Conservation (phyloP, 2,329 filamentous ascomycete genomes). For the Epichloe hybrida region DNA sequence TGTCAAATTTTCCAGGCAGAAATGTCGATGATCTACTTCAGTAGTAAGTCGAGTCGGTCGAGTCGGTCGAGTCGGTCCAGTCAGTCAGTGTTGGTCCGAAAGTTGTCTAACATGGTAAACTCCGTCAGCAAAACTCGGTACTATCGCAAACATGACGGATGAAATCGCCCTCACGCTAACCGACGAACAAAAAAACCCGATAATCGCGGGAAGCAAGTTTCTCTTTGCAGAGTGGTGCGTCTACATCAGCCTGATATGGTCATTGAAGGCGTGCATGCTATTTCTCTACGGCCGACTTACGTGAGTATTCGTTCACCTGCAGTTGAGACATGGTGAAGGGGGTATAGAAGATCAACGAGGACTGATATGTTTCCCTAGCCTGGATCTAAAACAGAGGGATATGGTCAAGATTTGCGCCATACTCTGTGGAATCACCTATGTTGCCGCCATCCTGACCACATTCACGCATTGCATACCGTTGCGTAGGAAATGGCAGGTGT, state of each 20-base stretch:
- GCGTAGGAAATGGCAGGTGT: constrained; percentile 25
- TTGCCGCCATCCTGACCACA: constrained; percentile 19
- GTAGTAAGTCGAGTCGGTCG: neutral
- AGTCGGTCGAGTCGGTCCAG: neutral
- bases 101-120: neutral
- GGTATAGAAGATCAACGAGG: neutral
- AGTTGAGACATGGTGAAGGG: neutral
- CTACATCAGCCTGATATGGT: constrained; percentile 29
- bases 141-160: constrained; percentile 23
- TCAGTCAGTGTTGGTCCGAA: neutral
- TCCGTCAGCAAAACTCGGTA: constrained; percentile 21
- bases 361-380: constrained; percentile 9
- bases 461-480: constrained; percentile 23
- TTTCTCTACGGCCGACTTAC: constrained; percentile 29
- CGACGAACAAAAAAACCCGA: constrained; percentile 14
- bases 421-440: constrained; percentile 17
- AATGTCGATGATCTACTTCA: neutral
- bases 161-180: constrained; percentile 18
- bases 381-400: constrained; percentile 11
- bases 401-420: constrained; percentile 22
- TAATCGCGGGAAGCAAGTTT: constrained; percentile 21
- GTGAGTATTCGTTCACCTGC: constrained; percentile 12
- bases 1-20: neutral
- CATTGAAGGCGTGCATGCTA: constrained; percentile 28
- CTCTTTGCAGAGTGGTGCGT: constrained; percentile 25